These are phyloP conservation scores for Hymenoscyphus salicellus DNA, from an alignment of 2,329 filamentous ascomycete species.

Conservation along the genomic window DNA sequence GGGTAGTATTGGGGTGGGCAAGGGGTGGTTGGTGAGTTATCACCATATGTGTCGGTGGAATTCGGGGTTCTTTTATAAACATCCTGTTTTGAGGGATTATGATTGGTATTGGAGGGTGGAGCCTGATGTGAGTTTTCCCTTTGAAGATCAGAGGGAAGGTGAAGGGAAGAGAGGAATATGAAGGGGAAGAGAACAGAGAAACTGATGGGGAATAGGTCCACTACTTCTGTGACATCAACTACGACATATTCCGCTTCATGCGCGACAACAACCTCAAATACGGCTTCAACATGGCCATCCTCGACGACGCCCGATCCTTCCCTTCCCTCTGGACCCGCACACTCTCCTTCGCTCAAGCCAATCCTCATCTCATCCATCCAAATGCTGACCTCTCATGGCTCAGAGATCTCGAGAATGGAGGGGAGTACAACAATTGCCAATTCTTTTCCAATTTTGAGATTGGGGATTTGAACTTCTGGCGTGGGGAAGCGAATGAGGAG, in stretches of 20 bases:
- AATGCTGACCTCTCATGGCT: constrained; percentile 85
- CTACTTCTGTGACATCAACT: constrained; percentile 63
- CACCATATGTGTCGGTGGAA: constrained; percentile 99
- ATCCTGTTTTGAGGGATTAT: constrained; percentile 63
- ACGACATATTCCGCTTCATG: constrained; percentile 86
- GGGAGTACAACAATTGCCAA: constrained; percentile 94
- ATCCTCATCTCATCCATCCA: constrained; percentile 78
- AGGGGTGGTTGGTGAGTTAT: constrained; percentile 93
- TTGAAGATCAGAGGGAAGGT: constrained; percentile 12
- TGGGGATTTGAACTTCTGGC: constrained; percentile 86
- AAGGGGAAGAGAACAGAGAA: too few species aligned
- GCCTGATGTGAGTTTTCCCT: constrained; percentile 48
- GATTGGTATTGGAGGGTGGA: constrained; percentile 62
- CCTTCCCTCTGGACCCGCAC: constrained; percentile 90
- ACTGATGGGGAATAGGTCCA: constrained; percentile 43
- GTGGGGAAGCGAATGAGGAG: constrained; percentile 79
- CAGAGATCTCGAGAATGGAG: constrained; percentile 74
- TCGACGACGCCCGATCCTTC: constrained; percentile 91
- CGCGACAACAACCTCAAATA: constrained; percentile 79
- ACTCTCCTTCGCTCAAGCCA: constrained; percentile 83
- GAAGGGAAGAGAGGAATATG: too few species aligned
- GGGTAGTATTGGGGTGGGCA: constrained; percentile 90
- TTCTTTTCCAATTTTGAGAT: constrained; percentile 99
- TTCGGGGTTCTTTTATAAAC: constrained; percentile 76
- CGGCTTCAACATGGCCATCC: constrained; percentile 77